Percentiles rank a stretch among this genome's conserved stretches.
These are phyloP conservation scores for Cercophora scortea DNA, from an alignment of 495 filamentous ascomycete species.

Conservation along the genomic window DNA sequence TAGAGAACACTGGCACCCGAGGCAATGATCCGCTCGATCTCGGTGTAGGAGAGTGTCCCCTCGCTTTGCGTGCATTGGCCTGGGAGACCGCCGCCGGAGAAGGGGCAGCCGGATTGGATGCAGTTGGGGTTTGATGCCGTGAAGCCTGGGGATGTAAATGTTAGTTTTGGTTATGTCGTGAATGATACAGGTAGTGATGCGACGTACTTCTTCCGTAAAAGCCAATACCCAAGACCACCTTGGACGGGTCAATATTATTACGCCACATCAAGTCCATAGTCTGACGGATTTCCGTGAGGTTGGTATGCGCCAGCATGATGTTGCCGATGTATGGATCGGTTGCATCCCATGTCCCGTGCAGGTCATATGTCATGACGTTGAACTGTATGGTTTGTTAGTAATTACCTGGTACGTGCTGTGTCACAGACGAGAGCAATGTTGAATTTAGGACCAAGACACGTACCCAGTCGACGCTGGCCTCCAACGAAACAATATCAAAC, in stretches of 20 bases:
- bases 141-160: slow-evolving; percentile 5
- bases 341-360: slow-evolving; percentile 25
- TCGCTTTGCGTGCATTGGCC: slow-evolving; percentile 16
- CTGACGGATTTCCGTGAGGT: slow-evolving; percentile 47
- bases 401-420: too few species aligned
- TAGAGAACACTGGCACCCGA: neutral
- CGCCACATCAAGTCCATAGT: slow-evolving; percentile 44
- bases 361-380: slow-evolving; percentile 51
- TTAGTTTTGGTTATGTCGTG: too few species aligned
- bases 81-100: slow-evolving; percentile 7
- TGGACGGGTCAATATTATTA: slow-evolving; percentile 33
- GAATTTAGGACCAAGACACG: too few species aligned
- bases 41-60: slow-evolving; percentile 27
- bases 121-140: slow-evolving; percentile 8
- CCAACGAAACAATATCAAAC: slow-evolving; percentile 39
- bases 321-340: slow-evolving; percentile 17
- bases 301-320: slow-evolving; percentile 38
- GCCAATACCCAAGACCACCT: slow-evolving; percentile 39
- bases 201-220: slow-evolving; percentile 39
- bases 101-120: slow-evolving; percentile 18
- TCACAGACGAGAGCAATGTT: too few species aligned
- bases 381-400: slow-evolving; percentile 17
- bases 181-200: too few species aligned
- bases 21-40: slow-evolving; percentile 26
- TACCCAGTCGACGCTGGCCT: slow-evolving; percentile 35